Conservation (phyloP, 805 yeast genomes). For the Candida nonsorbophila region DNA sequence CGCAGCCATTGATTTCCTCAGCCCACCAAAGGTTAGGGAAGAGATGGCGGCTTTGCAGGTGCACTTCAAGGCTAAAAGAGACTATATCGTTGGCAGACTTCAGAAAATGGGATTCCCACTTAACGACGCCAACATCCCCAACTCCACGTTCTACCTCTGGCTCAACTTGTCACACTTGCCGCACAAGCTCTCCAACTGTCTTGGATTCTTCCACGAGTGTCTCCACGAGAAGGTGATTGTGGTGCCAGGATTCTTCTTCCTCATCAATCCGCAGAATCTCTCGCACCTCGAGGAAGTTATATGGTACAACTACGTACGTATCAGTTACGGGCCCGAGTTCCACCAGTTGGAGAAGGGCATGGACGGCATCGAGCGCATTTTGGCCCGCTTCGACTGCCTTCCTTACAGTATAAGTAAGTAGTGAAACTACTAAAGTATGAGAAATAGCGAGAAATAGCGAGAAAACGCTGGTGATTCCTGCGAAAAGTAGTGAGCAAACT, state of each 20-base stretch:
- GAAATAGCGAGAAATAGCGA: slow-evolving; percentile 39
- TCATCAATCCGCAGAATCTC: slow-evolving; percentile 50
- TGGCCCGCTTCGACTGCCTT: slow-evolving; percentile 37
- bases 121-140: slow-evolving; percentile 39
- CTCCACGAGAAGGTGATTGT: slow-evolving; percentile 54
- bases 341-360: slow-evolving; percentile 47
- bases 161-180: slow-evolving; percentile 51
- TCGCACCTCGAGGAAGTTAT: slow-evolving; percentile 47
- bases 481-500: too few relatives aligned
- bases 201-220: slow-evolving; percentile 61
- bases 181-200: slow-evolving; percentile 49
- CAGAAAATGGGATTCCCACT: slow-evolving; percentile 50
- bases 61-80: slow-evolving; percentile 54
- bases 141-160: slow-evolving; percentile 59
- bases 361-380: slow-evolving; percentile 54
- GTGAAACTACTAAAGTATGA: slow-evolving; percentile 35
- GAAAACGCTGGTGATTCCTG: too few relatives aligned
- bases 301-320: slow-evolving; percentile 54
- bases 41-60: slow-evolving; percentile 56
- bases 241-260: slow-evolving; percentile 61
- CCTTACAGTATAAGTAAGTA: slow-evolving; percentile 18
- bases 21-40: slow-evolving; percentile 43
- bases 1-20: slow-evolving; percentile 51
- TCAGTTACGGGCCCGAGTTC: slow-evolving; percentile 57
- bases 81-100: slow-evolving; percentile 46